Conservation (phyloP, 768 basidiomycete species). For the Dioszegia aurantiaca region DNA sequence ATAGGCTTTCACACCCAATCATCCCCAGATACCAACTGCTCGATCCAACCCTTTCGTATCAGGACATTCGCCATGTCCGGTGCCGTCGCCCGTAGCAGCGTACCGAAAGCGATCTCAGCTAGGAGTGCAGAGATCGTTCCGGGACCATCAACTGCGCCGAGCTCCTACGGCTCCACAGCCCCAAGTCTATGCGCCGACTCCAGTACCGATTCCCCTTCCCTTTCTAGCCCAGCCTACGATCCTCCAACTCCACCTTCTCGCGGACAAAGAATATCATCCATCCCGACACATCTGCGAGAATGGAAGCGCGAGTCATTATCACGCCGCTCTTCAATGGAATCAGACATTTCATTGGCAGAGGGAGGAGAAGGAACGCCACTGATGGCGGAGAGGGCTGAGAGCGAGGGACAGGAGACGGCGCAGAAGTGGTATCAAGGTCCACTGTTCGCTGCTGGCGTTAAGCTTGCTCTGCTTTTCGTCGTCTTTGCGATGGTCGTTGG, state of each 20-base stretch:
- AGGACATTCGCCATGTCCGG: no score
- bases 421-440: slow-evolving; percentile 54
- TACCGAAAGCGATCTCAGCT: background rate
- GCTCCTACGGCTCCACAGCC: slow-evolving; percentile 11
- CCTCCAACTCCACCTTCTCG: slow-evolving; percentile 3
- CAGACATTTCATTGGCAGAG: slow-evolving; percentile 27
- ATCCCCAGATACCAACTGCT: background rate
- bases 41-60: background rate
- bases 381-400: slow-evolving; percentile 14
- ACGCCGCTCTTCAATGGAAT: slow-evolving; percentile 7
- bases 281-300: slow-evolving; percentile 6
- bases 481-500: slow-evolving; percentile 69
- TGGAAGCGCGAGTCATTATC: slow-evolving; percentile 9
- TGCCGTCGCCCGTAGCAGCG: no score
- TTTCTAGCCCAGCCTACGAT: background rate
- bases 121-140: background rate
- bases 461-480: slow-evolving; percentile 76
- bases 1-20: background rate
- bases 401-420: slow-evolving; percentile 7
- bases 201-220: background rate
- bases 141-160: background rate
- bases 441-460: slow-evolving; percentile 74
- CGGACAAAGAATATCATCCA: background rate
- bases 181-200: slow-evolving; percentile 1
- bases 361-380: slow-evolving; percentile 36